Conservation (phyloP, 345 rosid species). For the Rhizophora apiculata region DNA sequence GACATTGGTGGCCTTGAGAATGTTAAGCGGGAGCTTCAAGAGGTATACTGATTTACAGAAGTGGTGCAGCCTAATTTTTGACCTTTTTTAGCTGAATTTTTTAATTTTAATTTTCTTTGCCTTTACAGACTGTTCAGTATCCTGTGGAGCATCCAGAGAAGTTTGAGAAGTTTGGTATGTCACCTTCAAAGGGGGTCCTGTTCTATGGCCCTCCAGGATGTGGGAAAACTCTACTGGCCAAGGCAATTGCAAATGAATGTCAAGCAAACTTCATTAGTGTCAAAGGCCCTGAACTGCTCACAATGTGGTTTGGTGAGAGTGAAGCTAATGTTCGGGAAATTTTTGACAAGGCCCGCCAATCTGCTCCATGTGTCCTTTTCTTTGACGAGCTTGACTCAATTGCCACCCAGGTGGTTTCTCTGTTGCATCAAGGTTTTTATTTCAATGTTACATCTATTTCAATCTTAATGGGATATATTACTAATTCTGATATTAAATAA, state of each 20-base stretch:
- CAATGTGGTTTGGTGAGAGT: constrained; percentile 83
- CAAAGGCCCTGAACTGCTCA: constrained; percentile 67
- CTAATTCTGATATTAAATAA: too few species aligned
- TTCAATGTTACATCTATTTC: not conserved
- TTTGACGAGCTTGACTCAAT: constrained; percentile 75
- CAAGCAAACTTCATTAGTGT: constrained; percentile 72
- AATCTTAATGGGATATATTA: too few species aligned
- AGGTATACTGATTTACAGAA: constrained; percentile 33
- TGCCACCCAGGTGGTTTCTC: constrained; percentile 53
- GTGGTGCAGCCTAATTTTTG: not conserved
- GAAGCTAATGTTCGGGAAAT: constrained; percentile 73
- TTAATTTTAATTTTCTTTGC: not conserved
- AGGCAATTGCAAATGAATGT: constrained; percentile 67
- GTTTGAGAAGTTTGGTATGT: constrained; percentile 73
- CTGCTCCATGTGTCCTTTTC: constrained; percentile 76
- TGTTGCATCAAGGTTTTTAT: not conserved
- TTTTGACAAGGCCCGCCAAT: constrained; percentile 64
- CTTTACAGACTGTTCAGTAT: constrained; percentile 58
- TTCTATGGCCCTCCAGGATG: constrained; percentile 75
- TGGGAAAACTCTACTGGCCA: constrained; percentile 64
- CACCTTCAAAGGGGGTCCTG: constrained; percentile 72
- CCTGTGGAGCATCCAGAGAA: constrained; percentile 86
- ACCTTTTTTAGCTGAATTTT: not conserved
- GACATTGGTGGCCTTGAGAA: constrained; percentile 76
- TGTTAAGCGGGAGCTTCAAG: constrained; percentile 69